A percentile compares a stretch with the other conserved stretches of the same genome.
phyloP scores from a whole-genome alignment of 495 filamentous ascomycete species.

The Penicillium samsonianum region DNA sequence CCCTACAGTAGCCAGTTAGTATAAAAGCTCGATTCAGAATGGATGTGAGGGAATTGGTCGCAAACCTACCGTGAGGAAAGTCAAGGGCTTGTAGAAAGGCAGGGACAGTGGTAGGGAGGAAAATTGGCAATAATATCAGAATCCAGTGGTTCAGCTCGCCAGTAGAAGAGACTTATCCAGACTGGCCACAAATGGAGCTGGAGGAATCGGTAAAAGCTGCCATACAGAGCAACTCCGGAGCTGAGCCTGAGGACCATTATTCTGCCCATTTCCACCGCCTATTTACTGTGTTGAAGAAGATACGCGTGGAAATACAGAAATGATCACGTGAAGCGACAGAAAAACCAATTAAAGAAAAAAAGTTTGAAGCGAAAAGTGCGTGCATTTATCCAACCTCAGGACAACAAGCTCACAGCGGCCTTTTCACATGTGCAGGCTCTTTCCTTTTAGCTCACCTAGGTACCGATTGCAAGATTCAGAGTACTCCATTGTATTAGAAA shows the following conservation, averaged over 20 bases:
- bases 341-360: not conserved
- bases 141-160: not conserved
- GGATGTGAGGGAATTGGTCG: not conserved
- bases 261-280: conserved; percentile 16
- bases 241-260: conserved; percentile 9
- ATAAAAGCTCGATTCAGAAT: not conserved
- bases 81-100: not conserved
- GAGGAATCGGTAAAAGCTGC: conserved; percentile 1
- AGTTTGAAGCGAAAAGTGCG: not conserved
- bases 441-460: not conserved
- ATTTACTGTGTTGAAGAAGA: not conserved
- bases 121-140: not conserved
- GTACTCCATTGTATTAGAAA: conserved; percentile 19
- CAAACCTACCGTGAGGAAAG: conserved; percentile 1
- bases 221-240: not conserved
- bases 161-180: not conserved
- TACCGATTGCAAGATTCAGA: not conserved
- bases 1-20: not conserved
- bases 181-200: conserved; percentile 2
- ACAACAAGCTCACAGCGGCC: not conserved
- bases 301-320: not conserved
- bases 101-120: not conserved
- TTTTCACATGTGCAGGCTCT: no score
- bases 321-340: not conserved
- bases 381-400: not conserved